These are phyloP conservation scores for Cucurbita ficifolia DNA, from an alignment of 306 rosid species.

Conservation along the genomic window DNA sequence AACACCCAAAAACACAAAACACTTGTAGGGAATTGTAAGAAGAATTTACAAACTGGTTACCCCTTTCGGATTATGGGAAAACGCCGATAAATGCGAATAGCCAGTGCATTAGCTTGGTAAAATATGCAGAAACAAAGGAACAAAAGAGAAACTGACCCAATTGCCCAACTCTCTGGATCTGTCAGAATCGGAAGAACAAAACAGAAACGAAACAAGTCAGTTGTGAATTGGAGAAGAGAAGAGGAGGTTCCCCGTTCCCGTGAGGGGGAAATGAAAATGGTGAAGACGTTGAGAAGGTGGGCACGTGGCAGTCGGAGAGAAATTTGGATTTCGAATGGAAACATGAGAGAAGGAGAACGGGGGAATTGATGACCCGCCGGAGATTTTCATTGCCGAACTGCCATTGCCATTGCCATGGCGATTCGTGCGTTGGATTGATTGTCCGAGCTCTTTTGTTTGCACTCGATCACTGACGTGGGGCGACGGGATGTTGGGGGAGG, in stretches of 20 bases:
- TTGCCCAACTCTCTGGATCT: neutral
- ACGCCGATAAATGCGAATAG: conserved; percentile 13
- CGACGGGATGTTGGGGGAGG: too few relatives aligned
- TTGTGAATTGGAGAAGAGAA: neutral
- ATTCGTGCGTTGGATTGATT: neutral
- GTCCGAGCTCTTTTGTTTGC: too few relatives aligned
- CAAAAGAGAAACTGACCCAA: too few relatives aligned
- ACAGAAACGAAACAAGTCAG: too few relatives aligned
- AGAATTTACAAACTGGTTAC: neutral
- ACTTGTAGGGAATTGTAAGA: neutral
- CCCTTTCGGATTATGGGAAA: conserved; percentile 12
- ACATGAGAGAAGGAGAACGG: neutral
- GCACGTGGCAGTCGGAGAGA: neutral
- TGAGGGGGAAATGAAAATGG: neutral
- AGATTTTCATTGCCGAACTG: neutral
- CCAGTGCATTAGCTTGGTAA: conserved; percentile 6
- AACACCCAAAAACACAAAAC: neutral
- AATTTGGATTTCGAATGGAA: neutral
- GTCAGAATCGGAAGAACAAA: neutral
- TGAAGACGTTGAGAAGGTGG: neutral
- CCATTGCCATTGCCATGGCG: too few relatives aligned
- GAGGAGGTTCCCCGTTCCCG: neutral
- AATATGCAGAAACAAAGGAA: neutral
- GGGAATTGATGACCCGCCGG: neutral
- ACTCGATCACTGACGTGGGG: too few relatives aligned